phyloP scores from a whole-genome alignment of 371 early-diverging fungal species.

The Mucor irregularis region DNA sequence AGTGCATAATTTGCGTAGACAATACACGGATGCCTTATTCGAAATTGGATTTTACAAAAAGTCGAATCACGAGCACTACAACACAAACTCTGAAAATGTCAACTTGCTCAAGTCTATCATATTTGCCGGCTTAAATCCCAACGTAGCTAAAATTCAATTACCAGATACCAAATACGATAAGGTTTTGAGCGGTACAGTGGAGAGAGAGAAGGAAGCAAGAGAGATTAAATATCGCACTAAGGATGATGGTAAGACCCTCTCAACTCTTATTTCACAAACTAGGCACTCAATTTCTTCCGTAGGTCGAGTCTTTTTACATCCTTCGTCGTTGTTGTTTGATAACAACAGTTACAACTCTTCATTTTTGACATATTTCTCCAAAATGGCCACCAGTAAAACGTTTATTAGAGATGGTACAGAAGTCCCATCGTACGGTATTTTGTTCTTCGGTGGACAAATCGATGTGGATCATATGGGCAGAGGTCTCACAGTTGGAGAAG shows the following conservation, averaged over 20 bases:
- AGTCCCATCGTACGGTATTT: constrained; percentile 63
- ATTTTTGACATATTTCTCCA: constrained; percentile 71
- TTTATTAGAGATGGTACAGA: constrained; percentile 80
- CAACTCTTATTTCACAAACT: too few species aligned
- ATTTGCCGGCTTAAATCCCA: constrained; percentile 68
- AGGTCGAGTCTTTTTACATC: constrained; percentile 81
- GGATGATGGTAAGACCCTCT: constrained; percentile 59
- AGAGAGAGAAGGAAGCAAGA: constrained; percentile 68
- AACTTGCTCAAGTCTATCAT: constrained; percentile 63
- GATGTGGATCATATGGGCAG: constrained; percentile 71
- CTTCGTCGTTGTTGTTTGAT: constrained; percentile 69
- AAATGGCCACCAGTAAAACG: constrained; percentile 69
- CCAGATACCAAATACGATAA: constrained; percentile 79
- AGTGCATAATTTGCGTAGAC: constrained; percentile 52
- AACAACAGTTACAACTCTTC: constrained; percentile 61
- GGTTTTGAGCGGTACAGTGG: constrained; percentile 72
- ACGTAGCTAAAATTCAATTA: constrained; percentile 65
- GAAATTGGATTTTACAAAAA: constrained; percentile 61
- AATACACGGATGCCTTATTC: constrained; percentile 58
- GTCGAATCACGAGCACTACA: constrained; percentile 30
- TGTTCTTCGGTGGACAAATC: constrained; percentile 74
- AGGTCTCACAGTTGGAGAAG: constrained; percentile 57
- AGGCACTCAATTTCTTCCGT: too few species aligned
- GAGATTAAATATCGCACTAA: constrained; percentile 73
- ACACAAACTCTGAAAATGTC: constrained; percentile 47